Evolutionary conservation across 768 basidiomycete species (phyloP).

Genomic region (Kwoniella heveanensis): DNA sequence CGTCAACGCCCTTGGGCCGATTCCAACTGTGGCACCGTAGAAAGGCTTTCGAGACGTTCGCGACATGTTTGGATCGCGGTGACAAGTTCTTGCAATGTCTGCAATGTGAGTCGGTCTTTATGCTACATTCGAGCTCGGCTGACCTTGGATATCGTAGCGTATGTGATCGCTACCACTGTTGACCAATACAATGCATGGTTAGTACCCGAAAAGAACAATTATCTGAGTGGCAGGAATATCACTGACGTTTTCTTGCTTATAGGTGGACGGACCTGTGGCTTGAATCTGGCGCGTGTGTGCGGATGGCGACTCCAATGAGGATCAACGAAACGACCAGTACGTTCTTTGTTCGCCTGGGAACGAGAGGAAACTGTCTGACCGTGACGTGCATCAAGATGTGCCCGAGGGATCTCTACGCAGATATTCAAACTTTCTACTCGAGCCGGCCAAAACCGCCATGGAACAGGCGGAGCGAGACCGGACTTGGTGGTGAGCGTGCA

Average conservation of each 20-base stretch:
- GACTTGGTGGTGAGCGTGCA: conserved; percentile 38
- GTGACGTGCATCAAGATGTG: not conserved
- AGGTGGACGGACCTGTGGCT: conserved; percentile 49
- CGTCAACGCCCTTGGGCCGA: conserved; percentile 22
- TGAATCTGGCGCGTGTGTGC: conserved; percentile 29
- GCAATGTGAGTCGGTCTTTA: conserved; percentile 24
- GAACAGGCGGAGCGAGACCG: conserved; percentile 44
- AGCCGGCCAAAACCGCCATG: conserved; percentile 14
- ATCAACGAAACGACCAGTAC: conserved; percentile 40
- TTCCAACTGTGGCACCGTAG: conserved; percentile 48
- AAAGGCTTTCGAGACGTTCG: conserved; percentile 33
- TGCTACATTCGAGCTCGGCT: conserved; percentile 4
- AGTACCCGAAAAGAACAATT: not conserved
- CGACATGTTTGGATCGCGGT: conserved; percentile 29
- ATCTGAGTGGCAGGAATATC: not conserved
- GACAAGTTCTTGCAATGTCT: conserved; percentile 37
- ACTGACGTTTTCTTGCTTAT: not conserved
- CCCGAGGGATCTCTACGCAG: conserved; percentile 17
- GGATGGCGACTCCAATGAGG: conserved; percentile 37
- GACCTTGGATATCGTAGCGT: conserved; percentile 15
- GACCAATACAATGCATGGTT: conserved; percentile 47
- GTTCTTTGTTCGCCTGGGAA: conserved; percentile 1
- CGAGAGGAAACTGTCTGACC: conserved; percentile 1
- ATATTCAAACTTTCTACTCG: conserved; percentile 19
- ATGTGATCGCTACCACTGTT: conserved; percentile 23